These are phyloP conservation scores for Fraxinus velutina DNA, from an alignment of 305 asterid genomes.

Conservation along the genomic window DNA sequence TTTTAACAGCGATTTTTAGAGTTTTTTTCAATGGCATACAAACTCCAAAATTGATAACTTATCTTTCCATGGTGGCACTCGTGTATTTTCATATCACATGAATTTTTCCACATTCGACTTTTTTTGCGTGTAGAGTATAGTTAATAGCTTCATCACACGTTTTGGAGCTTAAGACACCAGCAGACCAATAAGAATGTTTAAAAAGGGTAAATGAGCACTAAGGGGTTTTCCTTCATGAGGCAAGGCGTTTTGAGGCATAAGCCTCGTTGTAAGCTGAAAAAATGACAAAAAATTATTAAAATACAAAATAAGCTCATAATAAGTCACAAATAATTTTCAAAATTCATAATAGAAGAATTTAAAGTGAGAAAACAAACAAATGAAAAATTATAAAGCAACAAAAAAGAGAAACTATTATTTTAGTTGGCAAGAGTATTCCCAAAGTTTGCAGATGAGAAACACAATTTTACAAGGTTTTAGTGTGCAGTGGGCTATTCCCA, in stretches of 20 bases:
- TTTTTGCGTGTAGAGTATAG: background rate
- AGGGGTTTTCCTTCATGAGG: background rate
- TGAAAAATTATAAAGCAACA: background rate
- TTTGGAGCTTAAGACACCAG: background rate
- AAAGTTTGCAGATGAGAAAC: background rate
- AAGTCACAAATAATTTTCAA: background rate
- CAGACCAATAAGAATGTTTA: background rate
- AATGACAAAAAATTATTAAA: background rate
- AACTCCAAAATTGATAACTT: background rate
- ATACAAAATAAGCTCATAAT: background rate
- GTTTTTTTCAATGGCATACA: background rate
- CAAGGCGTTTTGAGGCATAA: background rate
- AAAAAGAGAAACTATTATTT: background rate
- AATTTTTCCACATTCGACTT: background rate
- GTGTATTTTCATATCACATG: background rate
- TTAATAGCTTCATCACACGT: background rate
- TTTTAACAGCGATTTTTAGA: background rate
- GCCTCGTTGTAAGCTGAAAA: background rate
- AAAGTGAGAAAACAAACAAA: background rate
- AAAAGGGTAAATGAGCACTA: background rate
- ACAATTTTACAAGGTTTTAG: background rate
- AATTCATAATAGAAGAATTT: background rate
- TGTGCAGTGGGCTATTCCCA: background rate
- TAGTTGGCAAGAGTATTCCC: background rate
- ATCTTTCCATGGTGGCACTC: background rate